A percentile compares a stretch with the other conserved stretches of the same genome.
Evolutionary conservation across 2,329 filamentous ascomycete genomes (phyloP).

Genomic region (Penicillium olsonii): DNA sequence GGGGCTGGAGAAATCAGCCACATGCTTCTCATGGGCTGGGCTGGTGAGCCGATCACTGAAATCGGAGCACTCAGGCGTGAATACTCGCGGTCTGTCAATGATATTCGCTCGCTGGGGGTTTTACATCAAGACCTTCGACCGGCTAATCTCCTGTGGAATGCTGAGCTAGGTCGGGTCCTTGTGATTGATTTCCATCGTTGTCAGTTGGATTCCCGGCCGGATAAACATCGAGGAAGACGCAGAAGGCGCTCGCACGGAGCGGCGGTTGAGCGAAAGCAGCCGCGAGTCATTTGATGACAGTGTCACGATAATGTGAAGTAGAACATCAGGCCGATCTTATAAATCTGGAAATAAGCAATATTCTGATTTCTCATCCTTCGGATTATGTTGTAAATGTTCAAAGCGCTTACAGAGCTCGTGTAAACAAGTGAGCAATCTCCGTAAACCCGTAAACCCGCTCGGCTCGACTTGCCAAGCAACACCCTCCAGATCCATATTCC

Average conservation of each 20-base stretch:
- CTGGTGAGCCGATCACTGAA: background rate
- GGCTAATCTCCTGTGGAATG: conserved; percentile 8
- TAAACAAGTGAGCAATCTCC: background rate
- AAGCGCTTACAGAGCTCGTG: no score
- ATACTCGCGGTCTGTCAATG: background rate
- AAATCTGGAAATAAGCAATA: no score
- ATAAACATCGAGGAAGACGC: no score
- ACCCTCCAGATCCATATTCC: background rate
- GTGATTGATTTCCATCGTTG: conserved; percentile 9
- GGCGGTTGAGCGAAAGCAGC: no score
- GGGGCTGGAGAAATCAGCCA: background rate
- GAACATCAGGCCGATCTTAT: no score
- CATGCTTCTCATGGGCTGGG: background rate
- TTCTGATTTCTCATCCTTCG: no score
- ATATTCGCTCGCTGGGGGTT: background rate
- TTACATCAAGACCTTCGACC: conserved; percentile 5
- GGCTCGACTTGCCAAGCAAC: background rate
- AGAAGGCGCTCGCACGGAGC: no score
- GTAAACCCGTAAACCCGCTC: background rate
- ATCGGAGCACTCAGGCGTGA: background rate
- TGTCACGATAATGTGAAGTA: no score
- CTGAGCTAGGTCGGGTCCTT: conserved; percentile 5
- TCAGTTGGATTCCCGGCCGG: no score
- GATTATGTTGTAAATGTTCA: no score
- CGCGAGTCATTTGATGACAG: no score